Evolutionary conservation across 768 basidiomycete genomes (phyloP).

Genomic region (Boletus sp.): DNA sequence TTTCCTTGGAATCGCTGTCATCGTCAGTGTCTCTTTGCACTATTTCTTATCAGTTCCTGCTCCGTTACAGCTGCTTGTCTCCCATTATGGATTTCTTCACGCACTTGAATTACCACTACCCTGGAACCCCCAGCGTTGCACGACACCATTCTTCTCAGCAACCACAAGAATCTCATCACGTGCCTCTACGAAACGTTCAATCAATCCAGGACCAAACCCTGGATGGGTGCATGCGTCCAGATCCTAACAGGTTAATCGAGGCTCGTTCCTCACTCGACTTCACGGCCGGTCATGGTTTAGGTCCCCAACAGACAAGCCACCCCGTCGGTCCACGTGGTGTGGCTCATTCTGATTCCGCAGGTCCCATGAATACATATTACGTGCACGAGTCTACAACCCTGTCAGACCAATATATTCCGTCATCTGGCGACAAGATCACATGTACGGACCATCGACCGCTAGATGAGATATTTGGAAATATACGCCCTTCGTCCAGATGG

Average conservation of each 20-base stretch:
- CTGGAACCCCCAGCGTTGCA: neutral
- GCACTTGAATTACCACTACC: conserved; percentile 17
- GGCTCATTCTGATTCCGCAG: neutral
- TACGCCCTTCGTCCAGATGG: neutral
- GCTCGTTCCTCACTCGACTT: neutral
- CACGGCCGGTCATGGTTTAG: neutral
- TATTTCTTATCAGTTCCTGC: neutral
- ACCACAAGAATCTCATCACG: neutral
- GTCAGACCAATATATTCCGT: conserved; percentile 27
- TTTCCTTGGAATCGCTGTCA: neutral
- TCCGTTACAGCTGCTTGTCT: neutral
- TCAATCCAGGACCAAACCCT: neutral
- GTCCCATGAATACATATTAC: neutral
- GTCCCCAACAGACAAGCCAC: neutral
- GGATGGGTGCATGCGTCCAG: neutral
- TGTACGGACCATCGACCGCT: conserved; percentile 28
- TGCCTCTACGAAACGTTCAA: neutral
- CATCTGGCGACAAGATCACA: conserved; percentile 29
- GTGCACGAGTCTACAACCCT: neutral
- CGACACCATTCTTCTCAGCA: conserved; percentile 3
- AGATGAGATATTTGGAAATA: conserved; percentile 25
- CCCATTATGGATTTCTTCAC: conserved; percentile 16
- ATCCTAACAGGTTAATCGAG: neutral
- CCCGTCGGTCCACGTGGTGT: neutral
- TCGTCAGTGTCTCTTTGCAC: neutral